These are phyloP conservation scores for Nakaseomyces uthaithaninus DNA, from an alignment of 1,139 yeast species.

Conservation along the genomic window DNA sequence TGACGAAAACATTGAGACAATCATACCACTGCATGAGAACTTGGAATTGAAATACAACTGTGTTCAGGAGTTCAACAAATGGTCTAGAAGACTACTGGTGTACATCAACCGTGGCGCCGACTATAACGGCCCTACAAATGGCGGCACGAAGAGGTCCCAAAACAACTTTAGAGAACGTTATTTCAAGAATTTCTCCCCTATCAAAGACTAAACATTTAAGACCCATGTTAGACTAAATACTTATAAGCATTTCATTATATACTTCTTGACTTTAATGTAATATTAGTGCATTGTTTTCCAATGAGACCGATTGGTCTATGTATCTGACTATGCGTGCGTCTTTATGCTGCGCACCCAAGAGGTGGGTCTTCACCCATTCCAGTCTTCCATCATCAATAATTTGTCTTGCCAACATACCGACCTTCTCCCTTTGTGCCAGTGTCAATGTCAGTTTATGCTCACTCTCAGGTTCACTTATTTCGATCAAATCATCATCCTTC, in stretches of 20 bases:
- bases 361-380: conserved; percentile 38
- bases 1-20: conserved; percentile 63
- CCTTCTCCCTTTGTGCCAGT: conserved; percentile 41
- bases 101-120: conserved; percentile 59
- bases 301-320: conserved; percentile 47
- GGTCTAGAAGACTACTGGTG: conserved; percentile 81
- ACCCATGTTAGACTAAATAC: too few species aligned
- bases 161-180: conserved; percentile 73
- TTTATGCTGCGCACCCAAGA: conserved; percentile 29
- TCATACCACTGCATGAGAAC: conserved; percentile 71
- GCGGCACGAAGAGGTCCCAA: conserved; percentile 30
- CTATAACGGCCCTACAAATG: conserved; percentile 53
- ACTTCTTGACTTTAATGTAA: conserved; percentile 19
- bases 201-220: too few species aligned
- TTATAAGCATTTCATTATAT: too few species aligned
- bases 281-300: conserved; percentile 63
- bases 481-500: conserved; percentile 31
- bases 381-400: conserved; percentile 56
- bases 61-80: conserved; percentile 83
- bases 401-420: conserved; percentile 64
- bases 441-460: conserved; percentile 30
- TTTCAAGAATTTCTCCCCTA: conserved; percentile 51
- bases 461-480: conserved; percentile 28
- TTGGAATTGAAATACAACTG: conserved; percentile 65
- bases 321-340: conserved; percentile 50